Base-by-base conservation (phyloP, 2,329 filamentous ascomycete genomes). In the Colletotrichum tropicicola region DNA sequence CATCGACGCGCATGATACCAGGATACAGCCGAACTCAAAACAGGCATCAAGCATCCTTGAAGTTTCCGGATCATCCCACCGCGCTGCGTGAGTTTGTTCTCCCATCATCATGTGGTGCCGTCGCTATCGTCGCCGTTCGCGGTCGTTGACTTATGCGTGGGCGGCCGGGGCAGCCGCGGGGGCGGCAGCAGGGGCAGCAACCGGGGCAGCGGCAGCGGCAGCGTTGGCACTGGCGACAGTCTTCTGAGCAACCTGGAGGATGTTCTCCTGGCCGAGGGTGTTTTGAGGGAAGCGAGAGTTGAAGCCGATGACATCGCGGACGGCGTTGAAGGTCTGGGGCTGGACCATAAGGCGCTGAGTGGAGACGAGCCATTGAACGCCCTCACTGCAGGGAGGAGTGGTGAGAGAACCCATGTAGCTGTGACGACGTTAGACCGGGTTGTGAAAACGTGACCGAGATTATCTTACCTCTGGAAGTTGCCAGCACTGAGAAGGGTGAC, bases 331-430 rank as follows among this genome's bases (percentile, higher is more conserved):
- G 13, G 79, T 79, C 10, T 71, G 48, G 8, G 74, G 70, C 5
- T 77, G 77, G 41, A 84, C 68, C 43, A 70, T 62, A 30, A 83
- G 76, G 52, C 77, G 78, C 59, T 79, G 72, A 4, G 80, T 79
- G n/a, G 79, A 76, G 7, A 85, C 81, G 56, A 82, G 77, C 83
- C 83, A 85, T 64, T 72, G 72, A 28, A 85, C 81, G 21, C 77
- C 78, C 70, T 85, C 82, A 13, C 74, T 74, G 75, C 83, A 85
- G 3, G 82, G 83, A 19, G 83, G 82, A 8, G 82, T 84, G 12
- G 83, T 85, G 35, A 85, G 75, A 4, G 82, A 84, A 25, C 82
- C 82, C 3, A 76, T 71, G 72, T 85, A 82, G 23, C 75, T 79
- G 51, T 6, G 17, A 27, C 6, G 4, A 17, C 9, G 49, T 63